phyloP scores from a whole-genome alignment of 2,329 filamentous ascomycete genomes.

The Venturia nashicola region DNA sequence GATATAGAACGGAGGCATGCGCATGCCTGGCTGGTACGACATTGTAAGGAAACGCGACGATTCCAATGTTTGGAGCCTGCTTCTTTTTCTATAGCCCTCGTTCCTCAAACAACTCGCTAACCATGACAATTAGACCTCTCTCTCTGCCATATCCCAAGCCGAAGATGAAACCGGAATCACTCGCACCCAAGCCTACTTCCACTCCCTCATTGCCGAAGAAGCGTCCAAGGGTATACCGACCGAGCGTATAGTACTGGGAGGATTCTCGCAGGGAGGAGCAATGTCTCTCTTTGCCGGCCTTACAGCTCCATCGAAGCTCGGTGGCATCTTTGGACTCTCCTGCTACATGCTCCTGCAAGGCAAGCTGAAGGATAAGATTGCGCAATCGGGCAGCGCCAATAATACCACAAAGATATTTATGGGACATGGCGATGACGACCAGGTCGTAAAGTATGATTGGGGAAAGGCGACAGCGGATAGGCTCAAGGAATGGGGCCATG shows the following conservation, averaged over 20 bases:
- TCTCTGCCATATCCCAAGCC: conserved; percentile 20
- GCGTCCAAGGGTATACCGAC: conserved; percentile 69
- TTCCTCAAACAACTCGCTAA: conserved; percentile 18
- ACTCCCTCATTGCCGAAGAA: conserved; percentile 67
- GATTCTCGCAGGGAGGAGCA: conserved; percentile 78
- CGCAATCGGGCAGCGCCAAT: conserved; percentile 39
- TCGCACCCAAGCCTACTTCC: conserved; percentile 61
- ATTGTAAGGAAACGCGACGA: conserved; percentile 40
- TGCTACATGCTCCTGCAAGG: conserved; percentile 64
- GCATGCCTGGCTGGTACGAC: conserved; percentile 83
- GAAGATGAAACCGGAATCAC: conserved; percentile 67
- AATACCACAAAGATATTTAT: conserved; percentile 75
- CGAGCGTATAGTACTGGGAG: conserved; percentile 73
- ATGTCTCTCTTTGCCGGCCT: conserved; percentile 74
- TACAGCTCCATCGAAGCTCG: conserved; percentile 61
- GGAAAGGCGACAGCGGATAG: conserved; percentile 55
- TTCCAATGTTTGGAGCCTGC: conserved; percentile 1
- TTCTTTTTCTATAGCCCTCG: conserved; percentile 24
- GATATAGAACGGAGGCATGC: conserved; percentile 56
- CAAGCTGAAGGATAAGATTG: conserved; percentile 40
- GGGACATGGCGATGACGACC: conserved; percentile 73
- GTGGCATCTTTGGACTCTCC: conserved; percentile 77
- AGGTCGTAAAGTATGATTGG: conserved; percentile 56
- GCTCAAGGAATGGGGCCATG: conserved; percentile 57
- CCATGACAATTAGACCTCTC: background rate